Percentiles rank a stretch among this genome's conserved stretches.
These are phyloP conservation scores for Globisporangium irregulare DNA, from an alignment of 352 stramenopile species.

Conservation along the genomic window DNA sequence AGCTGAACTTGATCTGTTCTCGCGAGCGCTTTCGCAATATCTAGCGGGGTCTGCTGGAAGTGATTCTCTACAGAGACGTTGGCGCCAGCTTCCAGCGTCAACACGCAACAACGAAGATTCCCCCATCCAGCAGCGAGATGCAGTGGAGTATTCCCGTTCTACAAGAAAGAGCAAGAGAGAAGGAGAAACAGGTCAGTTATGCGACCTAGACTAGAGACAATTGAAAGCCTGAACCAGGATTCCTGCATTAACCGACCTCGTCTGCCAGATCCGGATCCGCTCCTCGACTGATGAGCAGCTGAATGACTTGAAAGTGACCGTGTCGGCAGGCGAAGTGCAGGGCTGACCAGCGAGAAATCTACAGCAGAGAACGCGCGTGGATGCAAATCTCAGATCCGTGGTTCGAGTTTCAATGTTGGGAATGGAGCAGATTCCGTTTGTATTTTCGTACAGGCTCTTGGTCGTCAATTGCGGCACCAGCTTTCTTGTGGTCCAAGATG, in stretches of 20 bases:
- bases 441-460: slow-evolving; percentile 42
- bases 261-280: slow-evolving; percentile 47
- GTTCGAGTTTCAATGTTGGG: background rate
- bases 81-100: slow-evolving; percentile 56
- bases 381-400: background rate
- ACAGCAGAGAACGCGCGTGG: background rate
- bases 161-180: background rate
- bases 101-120: slow-evolving; percentile 44
- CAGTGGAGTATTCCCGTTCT: slow-evolving; percentile 67
- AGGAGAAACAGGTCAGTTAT: background rate
- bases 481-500: slow-evolving; percentile 41
- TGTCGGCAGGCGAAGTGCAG: slow-evolving; percentile 62
- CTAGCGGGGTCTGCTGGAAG: slow-evolving; percentile 32
- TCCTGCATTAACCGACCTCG: slow-evolving; percentile 23
- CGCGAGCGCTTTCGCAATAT: slow-evolving; percentile 35
- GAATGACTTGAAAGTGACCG: slow-evolving; percentile 43
- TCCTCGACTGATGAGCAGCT: slow-evolving; percentile 44
- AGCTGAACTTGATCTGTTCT: slow-evolving; percentile 36
- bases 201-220: background rate
- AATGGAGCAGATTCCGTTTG: background rate
- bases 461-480: slow-evolving; percentile 38
- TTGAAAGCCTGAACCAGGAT: no score
- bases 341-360: slow-evolving; percentile 57
- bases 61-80: slow-evolving; percentile 28
- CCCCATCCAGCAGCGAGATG: slow-evolving; percentile 72